Evolutionary conservation across 441 rosid species (phyloP).

Genomic region (Lepidium campestre): DNA sequence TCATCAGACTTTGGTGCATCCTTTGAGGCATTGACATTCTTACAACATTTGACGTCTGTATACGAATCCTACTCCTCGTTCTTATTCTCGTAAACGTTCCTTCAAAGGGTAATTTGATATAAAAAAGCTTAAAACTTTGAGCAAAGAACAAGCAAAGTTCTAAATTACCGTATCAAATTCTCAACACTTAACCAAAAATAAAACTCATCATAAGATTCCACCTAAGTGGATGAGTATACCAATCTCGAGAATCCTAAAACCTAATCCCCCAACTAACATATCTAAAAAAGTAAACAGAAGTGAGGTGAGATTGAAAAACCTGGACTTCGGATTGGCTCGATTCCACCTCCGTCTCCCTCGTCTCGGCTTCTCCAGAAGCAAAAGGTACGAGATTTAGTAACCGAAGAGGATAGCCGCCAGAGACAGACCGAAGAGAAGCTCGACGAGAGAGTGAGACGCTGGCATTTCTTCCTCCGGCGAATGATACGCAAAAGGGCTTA

Average conservation of each 20-base stretch:
- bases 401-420: conserved; percentile 30
- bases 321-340: conserved; percentile 50
- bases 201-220: background rate
- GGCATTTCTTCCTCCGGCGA: conserved; percentile 31
- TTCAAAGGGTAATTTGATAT: background rate
- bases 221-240: background rate
- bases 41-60: background rate
- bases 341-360: conserved; percentile 41
- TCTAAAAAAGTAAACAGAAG: background rate
- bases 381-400: conserved; percentile 41
- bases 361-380: conserved; percentile 64
- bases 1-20: background rate
- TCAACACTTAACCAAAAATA: background rate
- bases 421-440: conserved; percentile 25
- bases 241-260: background rate
- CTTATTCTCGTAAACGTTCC: background rate
- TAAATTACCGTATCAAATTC: background rate
- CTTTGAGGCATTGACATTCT: background rate
- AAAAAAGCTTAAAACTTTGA: conserved; percentile 8
- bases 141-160: background rate
- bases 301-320: conserved; percentile 36
- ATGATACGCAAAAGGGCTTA: conserved; percentile 34
- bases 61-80: background rate
- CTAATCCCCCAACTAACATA: background rate
- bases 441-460: conserved; percentile 22